Conservation (phyloP, 2,329 filamentous ascomycete species). For the Fusarium redolens region DNA sequence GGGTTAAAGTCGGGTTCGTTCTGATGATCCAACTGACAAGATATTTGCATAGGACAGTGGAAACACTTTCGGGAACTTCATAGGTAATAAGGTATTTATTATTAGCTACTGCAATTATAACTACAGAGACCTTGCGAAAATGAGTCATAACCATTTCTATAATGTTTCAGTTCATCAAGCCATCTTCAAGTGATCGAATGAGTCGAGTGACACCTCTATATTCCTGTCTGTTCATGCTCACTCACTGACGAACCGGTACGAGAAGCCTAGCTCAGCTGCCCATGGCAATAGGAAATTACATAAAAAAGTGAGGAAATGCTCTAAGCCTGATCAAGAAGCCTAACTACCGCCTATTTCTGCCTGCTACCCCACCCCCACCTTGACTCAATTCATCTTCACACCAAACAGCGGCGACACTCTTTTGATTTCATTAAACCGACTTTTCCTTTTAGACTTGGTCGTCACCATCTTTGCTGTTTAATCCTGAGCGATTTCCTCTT, state of each 20-base stretch:
- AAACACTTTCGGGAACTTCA: not conserved
- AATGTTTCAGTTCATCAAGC: not conserved
- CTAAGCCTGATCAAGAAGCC: constrained; percentile 21
- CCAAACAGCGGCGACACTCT: constrained; percentile 33
- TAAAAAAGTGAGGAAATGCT: not conserved
- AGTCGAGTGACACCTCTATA: not conserved
- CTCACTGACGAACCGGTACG: not conserved
- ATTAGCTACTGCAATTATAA: not conserved
- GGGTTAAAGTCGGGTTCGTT: constrained; percentile 31
- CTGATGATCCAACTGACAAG: not conserved
- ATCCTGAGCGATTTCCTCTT: constrained; percentile 9
- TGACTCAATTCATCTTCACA: constrained; percentile 31
- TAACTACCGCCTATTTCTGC: constrained; percentile 34
- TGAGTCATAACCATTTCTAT: not conserved
- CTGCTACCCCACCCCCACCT: constrained; percentile 46
- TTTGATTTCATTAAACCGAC: constrained; percentile 29
- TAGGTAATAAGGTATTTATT: not conserved
- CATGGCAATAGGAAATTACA: constrained; percentile 30
- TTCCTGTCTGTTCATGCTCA: not conserved
- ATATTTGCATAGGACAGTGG: not conserved
- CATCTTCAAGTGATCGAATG: not conserved
- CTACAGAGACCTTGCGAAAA: not conserved
- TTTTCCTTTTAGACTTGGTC: constrained; percentile 28
- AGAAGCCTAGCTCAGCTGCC: constrained; percentile 4
- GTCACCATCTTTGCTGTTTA: constrained; percentile 18